Evolutionary conservation across 2,329 filamentous ascomycete genomes (phyloP), one percentile per base, ranked within the genome.

Genomic region (Xenoacremonium recifei): DNA sequence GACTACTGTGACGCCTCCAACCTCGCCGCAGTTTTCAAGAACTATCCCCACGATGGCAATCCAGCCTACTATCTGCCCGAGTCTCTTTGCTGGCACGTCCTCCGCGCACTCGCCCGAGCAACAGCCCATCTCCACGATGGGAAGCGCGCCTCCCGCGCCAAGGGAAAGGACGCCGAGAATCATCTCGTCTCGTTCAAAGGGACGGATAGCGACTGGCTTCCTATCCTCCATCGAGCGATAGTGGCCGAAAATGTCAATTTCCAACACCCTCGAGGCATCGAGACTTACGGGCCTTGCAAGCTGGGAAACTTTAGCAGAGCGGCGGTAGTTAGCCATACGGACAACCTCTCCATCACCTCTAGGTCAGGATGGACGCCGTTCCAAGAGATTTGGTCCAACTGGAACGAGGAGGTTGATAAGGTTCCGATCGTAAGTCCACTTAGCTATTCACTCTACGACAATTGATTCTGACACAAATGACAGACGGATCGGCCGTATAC

Each of bases 1-100:
- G 76, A 80, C 55, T 72, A 67, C 40, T 77, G 74, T 60, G 71
- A 77, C 44, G 74, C 70, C 4, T 75, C 75, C 23, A 73, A 65
- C 30, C 66, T 80, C 25, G 63, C 64, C 18, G 64, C 64, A 21
- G 49, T 79, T 10, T 60, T 76, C 17, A 34, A 60, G 3, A 53
- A 60, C 13, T 48, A 60, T 19, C 50, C 46, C 4, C 45, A 51
- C 13, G 44, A 40, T 3, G n/a, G n/a, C n/a, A 21, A 46, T 21
- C 13, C 48, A 5, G 30, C 40, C 4, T 57, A 54, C 11, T 74
- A 73, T 47, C 54, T 77, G 11, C 75, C 76, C 0, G 77, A 80
- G 50, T 65, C 67, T 3, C 61, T 80, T 11, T 76, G 75, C 48
- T 81, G 77, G 77, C 76, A 80, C 51, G 75, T 80, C 7, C 62